Base-by-base conservation (phyloP, 2,329 filamentous ascomycete species). In the Fusarium tjaetaba region DNA sequence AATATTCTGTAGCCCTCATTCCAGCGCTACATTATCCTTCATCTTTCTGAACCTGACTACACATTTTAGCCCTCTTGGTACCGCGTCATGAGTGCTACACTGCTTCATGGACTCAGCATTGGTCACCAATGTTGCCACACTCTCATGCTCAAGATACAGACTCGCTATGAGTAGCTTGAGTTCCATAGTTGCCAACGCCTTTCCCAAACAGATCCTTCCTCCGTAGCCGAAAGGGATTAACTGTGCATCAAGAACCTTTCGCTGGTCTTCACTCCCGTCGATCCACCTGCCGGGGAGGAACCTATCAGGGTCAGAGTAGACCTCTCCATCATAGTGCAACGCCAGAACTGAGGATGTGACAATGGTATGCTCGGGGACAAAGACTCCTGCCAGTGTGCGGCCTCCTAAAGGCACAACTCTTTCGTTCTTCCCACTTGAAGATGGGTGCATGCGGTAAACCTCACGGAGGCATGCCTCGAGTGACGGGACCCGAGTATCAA, bases 21-120 rank as follows among this genome's bases (percentile, higher is more conserved):
- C 11, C 32, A 11, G 0, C 9, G 7, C 11, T 24, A 3, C 11
- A n/a, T 24, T 32, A 10, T 24, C 2, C 5, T 32, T 30, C 8
- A 34, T 5, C n/a, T 18, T 26, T 52, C 15, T 52, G 13, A 36
- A 38, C 18, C 0, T 26, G 13, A 22, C 49, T 8, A 26, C 4
- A 4, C 32, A 36, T 26, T 36, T 22, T 2, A 26, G 8, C 13
- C 18, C 49, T 52, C 32, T 36, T 2, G 32, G 49, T 0, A 52
- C 16, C 5, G 48, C 30, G 11, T 52, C 48, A 34, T 52, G 48
- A 24, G 16, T 52, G 11, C 48, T 52, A 5, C 30, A 36, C 48
- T 52, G 30, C 8, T 14, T 52, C n/a, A 52, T 52, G 6, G 16
- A 52, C 8, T 10, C 9, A 24, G 16, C 16, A 20, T n/a, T n/a